Evolutionary conservation across 2,329 filamentous ascomycete species (phyloP).

Genomic region (Escovopsis sp.): DNA sequence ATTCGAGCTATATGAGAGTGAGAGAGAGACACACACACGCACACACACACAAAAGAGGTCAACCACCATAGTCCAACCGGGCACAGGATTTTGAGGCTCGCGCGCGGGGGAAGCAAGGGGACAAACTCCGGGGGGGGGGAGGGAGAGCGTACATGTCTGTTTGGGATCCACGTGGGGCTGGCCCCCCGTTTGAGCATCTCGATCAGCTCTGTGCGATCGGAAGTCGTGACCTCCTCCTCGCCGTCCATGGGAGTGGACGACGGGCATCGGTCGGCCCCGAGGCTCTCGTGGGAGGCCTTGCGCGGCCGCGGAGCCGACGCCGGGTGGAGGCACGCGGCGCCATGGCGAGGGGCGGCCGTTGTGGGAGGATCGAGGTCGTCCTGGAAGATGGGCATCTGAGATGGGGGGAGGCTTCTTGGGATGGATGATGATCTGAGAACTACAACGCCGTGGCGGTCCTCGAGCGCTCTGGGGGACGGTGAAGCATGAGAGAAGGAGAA

Average conservation of each 20-base stretch:
- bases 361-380: constrained; percentile 29
- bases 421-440: constrained; percentile 2
- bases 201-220: constrained; percentile 66
- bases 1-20: constrained; percentile 21
- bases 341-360: constrained; percentile 8
- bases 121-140: no score
- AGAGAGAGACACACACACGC: background rate
- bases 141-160: constrained; percentile 39
- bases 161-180: constrained; percentile 59
- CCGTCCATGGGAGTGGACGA: constrained; percentile 18
- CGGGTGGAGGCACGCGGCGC: constrained; percentile 1
- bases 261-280: constrained; percentile 42
- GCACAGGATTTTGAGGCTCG: no score
- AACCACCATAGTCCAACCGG: no score
- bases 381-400: constrained; percentile 46
- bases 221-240: constrained; percentile 20
- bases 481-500: constrained; percentile 1
- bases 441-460: constrained; percentile 8
- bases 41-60: no score
- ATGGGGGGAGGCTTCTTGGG: no score
- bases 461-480: background rate
- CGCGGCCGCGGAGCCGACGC: constrained; percentile 9
- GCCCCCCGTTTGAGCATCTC: constrained; percentile 68
- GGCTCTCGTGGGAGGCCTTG: constrained; percentile 42
- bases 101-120: no score